Evolutionary conservation across 2,329 filamentous ascomycete genomes (phyloP).

Genomic region (Hymenoscyphus linearis): DNA sequence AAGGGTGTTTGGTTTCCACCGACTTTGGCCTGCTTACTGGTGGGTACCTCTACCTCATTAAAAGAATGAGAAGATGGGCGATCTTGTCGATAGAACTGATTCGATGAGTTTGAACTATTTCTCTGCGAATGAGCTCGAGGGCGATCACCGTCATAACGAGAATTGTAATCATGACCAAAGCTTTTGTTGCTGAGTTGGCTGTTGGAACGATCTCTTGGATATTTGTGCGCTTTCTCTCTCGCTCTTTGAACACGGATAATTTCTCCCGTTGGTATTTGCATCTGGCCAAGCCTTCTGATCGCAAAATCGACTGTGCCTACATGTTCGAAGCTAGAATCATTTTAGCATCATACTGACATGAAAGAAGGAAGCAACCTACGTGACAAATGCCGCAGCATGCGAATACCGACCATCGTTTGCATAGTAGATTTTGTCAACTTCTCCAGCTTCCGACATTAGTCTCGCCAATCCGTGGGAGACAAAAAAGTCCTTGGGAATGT

Average conservation of each 20-base stretch:
- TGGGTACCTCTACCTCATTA: not conserved
- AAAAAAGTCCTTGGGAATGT: slow-evolving; percentile 12
- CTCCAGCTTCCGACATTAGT: slow-evolving; percentile 20
- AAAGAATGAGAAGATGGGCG: not conserved
- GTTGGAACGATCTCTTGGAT: slow-evolving; percentile 7
- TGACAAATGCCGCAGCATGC: slow-evolving; percentile 16
- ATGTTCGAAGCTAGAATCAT: not conserved
- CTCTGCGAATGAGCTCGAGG: not conserved
- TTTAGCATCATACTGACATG: not conserved
- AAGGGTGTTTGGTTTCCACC: not conserved
- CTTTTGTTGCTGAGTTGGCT: slow-evolving; percentile 7
- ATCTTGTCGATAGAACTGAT: not conserved
- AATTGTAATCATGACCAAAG: not conserved
- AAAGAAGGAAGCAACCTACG: slow-evolving; percentile 15
- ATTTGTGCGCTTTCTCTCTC: not conserved
- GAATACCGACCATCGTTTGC: not conserved
- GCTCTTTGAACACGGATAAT: not conserved
- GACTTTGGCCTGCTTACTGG: not conserved
- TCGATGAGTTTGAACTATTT: not conserved
- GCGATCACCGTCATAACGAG: not conserved
- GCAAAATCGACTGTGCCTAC: slow-evolving; percentile 9
- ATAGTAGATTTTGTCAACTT: slow-evolving; percentile 22
- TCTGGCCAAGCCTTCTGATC: slow-evolving; percentile 7
- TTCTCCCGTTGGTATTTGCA: not conserved
- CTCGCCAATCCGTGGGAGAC: slow-evolving; percentile 16